Evolutionary conservation across 2,329 filamentous ascomycete species (phyloP), one percentile per base, ranked within the genome.

Genomic region (Fusarium sambucinum): DNA sequence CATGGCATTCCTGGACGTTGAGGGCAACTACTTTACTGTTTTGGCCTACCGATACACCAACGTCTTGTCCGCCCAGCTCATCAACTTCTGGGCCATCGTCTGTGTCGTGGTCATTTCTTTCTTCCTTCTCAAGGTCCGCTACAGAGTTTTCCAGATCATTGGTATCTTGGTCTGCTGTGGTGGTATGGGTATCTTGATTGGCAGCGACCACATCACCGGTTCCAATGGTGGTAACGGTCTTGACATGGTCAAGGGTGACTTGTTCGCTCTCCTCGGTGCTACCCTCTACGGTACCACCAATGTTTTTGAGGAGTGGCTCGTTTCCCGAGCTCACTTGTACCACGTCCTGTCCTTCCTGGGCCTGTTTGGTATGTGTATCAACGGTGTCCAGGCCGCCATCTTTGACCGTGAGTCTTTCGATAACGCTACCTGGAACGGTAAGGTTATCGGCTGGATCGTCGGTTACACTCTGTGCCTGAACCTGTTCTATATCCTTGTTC

Each of bases 31-130:
- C 84, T 98, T 98, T 78, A 94, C 94, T 74, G 95, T 99, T 51
- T 86, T 97, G 50, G 96, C 95, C 7, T 99, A 98, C 83, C 87
- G 91, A 62, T 89, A 96, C 84, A 97, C 95, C 55, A 97, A 94
- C 75, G 91, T 97, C 73, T 86, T 98, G 48, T 96, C 92, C 21
- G 94, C 94, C 17, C 94, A 98, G 84, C 87, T 99, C 53, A 93
- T 99, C 82, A 97, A 97, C 85, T 98, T 98, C 83, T 98, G 95
- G 95, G 92, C 94, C 73, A 98, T 99, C 71, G 92, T 97, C 51
- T 90, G 95, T 66, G 96, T 99, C 23, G 93, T 98, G 21, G 77
- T 92, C 64, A 82, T 97, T 69, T 97, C 93, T 29, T 94, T 97
- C 81, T 70, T 90, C 68, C 84, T 97, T 73, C 87, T 99, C 59